Conservation (phyloP, 495 filamentous ascomycete species). For the Symbiotaphrina buchneri region DNA sequence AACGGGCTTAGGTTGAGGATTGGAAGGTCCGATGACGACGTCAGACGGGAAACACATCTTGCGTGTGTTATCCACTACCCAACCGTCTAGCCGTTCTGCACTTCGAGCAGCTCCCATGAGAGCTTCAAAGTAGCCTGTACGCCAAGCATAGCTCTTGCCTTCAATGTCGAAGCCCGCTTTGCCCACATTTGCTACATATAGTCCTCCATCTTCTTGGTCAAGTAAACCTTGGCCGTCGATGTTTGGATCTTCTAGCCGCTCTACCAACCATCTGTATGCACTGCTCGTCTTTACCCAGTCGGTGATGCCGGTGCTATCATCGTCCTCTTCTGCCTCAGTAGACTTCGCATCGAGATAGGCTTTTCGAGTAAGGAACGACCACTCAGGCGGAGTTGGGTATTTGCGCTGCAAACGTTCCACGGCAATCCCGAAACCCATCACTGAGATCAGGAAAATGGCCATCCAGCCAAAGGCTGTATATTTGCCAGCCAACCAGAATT, state of each 20-base stretch:
- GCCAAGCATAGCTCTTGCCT: slow-evolving; percentile 56
- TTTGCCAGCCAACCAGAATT: slow-evolving; percentile 35
- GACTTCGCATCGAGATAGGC: slow-evolving; percentile 33
- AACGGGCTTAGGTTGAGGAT: slow-evolving; percentile 54
- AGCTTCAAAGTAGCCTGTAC: slow-evolving; percentile 58
- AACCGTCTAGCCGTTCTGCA: slow-evolving; percentile 61
- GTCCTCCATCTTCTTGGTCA: slow-evolving; percentile 30
- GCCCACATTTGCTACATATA: slow-evolving; percentile 28
- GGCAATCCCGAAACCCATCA: slow-evolving; percentile 32
- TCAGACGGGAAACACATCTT: slow-evolving; percentile 41
- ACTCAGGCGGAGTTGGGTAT: slow-evolving; percentile 57
- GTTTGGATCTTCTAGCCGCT: slow-evolving; percentile 35
- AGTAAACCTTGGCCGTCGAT: slow-evolving; percentile 42
- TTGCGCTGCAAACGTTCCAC: slow-evolving; percentile 49
- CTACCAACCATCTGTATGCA: slow-evolving; percentile 27
- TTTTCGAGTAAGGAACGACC: slow-evolving; percentile 38
- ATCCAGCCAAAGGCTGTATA: slow-evolving; percentile 32
- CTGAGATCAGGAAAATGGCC: slow-evolving; percentile 23
- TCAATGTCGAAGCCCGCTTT: slow-evolving; percentile 45
- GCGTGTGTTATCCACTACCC: slow-evolving; percentile 42
- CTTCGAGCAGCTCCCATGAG: slow-evolving; percentile 53
- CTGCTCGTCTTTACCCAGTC: slow-evolving; percentile 41
- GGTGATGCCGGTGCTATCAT: slow-evolving; percentile 22
- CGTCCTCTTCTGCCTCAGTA: slow-evolving; percentile 27
- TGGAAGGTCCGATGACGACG: slow-evolving; percentile 56